phyloP scores from a whole-genome alignment of 192 early-diverging fungal species.

The Coemansia sp. region DNA sequence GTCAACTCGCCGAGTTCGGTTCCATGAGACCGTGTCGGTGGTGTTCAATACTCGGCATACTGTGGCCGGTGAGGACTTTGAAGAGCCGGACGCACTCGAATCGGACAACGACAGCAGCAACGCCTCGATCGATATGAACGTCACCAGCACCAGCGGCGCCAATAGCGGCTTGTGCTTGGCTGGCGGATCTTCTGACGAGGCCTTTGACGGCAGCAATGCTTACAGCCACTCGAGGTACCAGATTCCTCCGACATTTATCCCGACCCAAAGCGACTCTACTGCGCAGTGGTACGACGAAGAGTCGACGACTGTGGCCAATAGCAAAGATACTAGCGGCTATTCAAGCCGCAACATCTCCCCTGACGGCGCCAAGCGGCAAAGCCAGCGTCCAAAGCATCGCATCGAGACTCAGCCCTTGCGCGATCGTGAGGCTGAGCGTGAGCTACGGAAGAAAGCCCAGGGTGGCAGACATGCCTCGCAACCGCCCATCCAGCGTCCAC shows the following conservation, averaged over 20 bases:
- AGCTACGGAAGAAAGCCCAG: conserved; percentile 21
- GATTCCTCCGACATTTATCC: conserved; percentile 18
- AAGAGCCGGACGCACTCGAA: conserved; percentile 14
- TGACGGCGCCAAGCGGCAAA: conserved; percentile 24
- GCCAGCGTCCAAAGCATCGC: conserved; percentile 31
- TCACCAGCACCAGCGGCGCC: conserved; percentile 1
- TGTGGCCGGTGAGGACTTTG: conserved; percentile 19
- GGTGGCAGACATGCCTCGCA: neutral
- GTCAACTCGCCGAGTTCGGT: conserved; percentile 50
- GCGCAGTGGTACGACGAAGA: conserved; percentile 18
- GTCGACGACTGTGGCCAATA: conserved; percentile 12
- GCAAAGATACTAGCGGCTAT: conserved; percentile 24
- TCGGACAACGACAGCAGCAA: conserved; percentile 54
- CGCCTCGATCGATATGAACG: conserved; percentile 24
- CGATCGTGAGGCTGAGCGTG: conserved; percentile 55
- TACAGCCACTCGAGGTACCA: conserved; percentile 27
- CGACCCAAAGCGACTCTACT: neutral
- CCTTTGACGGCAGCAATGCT: conserved; percentile 36
- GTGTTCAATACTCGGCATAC: conserved; percentile 44
- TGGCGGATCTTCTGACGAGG: conserved; percentile 27
- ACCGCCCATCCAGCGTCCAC: neutral
- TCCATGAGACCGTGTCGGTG: conserved; percentile 54
- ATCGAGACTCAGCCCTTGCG: conserved; percentile 53
- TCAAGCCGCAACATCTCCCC: conserved; percentile 45
- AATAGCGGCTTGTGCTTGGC: neutral